These are phyloP conservation scores for Knoxdaviesia capensis DNA, from an alignment of 2,329 filamentous ascomycete species.

Conservation along the genomic window DNA sequence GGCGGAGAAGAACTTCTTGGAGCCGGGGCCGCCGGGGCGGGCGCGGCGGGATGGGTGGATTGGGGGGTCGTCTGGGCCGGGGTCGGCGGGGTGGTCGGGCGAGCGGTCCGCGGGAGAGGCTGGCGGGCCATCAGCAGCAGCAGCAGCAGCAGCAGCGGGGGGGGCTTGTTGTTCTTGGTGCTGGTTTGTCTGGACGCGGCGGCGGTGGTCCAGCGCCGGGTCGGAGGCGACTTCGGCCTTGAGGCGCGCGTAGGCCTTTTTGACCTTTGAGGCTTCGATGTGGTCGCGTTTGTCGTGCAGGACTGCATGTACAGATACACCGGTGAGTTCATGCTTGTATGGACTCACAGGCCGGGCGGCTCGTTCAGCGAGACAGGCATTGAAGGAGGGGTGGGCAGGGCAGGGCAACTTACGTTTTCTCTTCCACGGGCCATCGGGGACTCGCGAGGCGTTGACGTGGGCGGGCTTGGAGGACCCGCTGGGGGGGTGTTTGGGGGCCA, in stretches of 20 bases:
- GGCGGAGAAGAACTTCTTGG: conserved; percentile 2
- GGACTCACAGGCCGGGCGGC: not conserved
- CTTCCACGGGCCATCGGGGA: conserved; percentile 75
- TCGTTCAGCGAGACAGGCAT: conserved; percentile 1
- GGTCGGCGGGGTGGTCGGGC: conserved; percentile 2
- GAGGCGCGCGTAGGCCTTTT: conserved; percentile 79
- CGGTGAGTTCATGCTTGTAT: conserved; percentile 1
- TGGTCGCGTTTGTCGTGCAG: conserved; percentile 77
- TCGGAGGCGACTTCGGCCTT: conserved; percentile 24
- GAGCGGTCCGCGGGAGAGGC: not conserved
- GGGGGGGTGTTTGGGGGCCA: not conserved
- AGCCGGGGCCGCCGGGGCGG: not conserved
- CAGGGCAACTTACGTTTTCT: conserved; percentile 38
- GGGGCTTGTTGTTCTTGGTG: not conserved
- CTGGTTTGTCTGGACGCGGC: conserved; percentile 6
- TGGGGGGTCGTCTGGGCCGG: conserved; percentile 8
- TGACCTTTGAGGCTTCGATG: conserved; percentile 83
- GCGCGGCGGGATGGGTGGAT: not conserved
- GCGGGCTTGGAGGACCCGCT: not conserved
- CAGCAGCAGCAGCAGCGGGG: conserved; percentile 1
- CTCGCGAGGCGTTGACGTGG: conserved; percentile 46
- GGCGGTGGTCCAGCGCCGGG: conserved; percentile 10
- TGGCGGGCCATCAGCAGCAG: not conserved
- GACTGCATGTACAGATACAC: conserved; percentile 23
- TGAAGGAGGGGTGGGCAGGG: not conserved